phyloP scores from a whole-genome alignment of 192 early-diverging fungal species.

The Umbelopsis sp. region DNA sequence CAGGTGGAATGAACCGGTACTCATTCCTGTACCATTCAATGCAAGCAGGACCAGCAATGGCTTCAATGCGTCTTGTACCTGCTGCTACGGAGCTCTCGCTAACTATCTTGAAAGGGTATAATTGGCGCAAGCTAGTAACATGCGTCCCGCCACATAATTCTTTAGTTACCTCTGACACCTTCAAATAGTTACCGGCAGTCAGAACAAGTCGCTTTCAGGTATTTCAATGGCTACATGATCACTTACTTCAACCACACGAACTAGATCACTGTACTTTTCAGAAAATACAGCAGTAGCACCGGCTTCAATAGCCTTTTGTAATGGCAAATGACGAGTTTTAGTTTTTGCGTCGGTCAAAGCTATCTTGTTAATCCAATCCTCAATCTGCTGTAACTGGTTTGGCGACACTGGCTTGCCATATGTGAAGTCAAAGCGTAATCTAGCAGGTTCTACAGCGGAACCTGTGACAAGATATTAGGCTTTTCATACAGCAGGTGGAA shows the following conservation, averaged over 20 bases:
- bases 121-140: conserved; percentile 45
- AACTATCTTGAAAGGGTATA: conserved; percentile 60
- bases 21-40: conserved; percentile 46
- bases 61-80: conserved; percentile 62
- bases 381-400: conserved; percentile 46
- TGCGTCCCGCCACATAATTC: conserved; percentile 64
- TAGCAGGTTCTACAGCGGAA: conserved; percentile 49
- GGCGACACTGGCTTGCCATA: conserved; percentile 47
- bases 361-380: conserved; percentile 52
- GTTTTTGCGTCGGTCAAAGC: conserved; percentile 40
- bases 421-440: conserved; percentile 62
- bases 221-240: background rate
- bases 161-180: conserved; percentile 48
- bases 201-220: background rate
- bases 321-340: conserved; percentile 35
- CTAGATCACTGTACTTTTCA: conserved; percentile 57
- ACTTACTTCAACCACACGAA: conserved; percentile 59
- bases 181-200: background rate
- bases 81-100: conserved; percentile 58
- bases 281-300: conserved; percentile 56
- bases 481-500: background rate
- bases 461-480: conserved; percentile 24
- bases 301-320: conserved; percentile 48
- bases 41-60: conserved; percentile 49
- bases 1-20: conserved; percentile 42